Evolutionary conservation across 202 grass and related monocot genomes (phyloP), one percentile per base, ranked within the genome.

Genomic region (Carex sylvatica): DNA sequence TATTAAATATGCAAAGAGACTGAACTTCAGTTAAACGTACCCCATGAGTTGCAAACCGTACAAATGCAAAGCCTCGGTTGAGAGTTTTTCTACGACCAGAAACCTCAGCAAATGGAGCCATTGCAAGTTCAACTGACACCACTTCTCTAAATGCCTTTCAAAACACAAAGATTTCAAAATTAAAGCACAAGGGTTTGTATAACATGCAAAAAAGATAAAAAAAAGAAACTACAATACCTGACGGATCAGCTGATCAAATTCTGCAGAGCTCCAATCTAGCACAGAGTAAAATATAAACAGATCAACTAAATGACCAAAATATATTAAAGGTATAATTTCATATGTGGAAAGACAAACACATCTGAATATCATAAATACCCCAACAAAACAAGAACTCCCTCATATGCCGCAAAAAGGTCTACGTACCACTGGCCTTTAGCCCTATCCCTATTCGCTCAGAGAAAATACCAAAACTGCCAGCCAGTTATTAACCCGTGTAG

Each of bases 11-110:
- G 70, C 49, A 76, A 31, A 54, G 49, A 76, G 22, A 55, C 33
- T 33, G 47, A 76, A 76, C 26, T 56, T 56, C 18, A 56, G 14
- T 76, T 51, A 85, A 51, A 79, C 94, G 84, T 87, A 97, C 94
- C 65, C 85, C 84, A 88, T 93, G 94, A 84, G 91, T 93, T 74
- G 89, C 81, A 85, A 93, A 97, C 53, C 65, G 91, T 63, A 97
- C 91, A 61, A 97, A 91, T 62, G 84, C 94, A 91, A 91, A 93
- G 58, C 94, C 94, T 76, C 94, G 78, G 69, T 97, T 93, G 60
- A 90, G 60, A 84, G 77, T 82, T 20, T 61, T 91, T 84, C 83
- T 97, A 13, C 59, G 85, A 22, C 58, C 52, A 74, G 81, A 86
- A 78, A 89, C 89, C 83, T 85, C 82, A 88, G 12, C 8, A 78